Evolutionary conservation across 1,284 basidiomycete species (phyloP), one percentile per base, ranked within the genome.

Genomic region (Rhodotorula sp.): DNA sequence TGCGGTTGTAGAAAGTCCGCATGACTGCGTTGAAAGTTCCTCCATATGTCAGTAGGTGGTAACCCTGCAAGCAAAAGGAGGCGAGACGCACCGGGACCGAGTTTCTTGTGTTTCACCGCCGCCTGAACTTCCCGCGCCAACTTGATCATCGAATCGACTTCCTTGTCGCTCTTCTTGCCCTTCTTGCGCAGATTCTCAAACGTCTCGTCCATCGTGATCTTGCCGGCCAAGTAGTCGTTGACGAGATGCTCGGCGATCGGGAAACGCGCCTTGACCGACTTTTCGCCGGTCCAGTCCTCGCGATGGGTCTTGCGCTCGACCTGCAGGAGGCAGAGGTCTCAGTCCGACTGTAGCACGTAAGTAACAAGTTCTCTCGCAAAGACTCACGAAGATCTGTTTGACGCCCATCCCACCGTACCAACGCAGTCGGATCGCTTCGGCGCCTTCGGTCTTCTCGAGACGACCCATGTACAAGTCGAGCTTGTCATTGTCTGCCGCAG

Each of bases 251-350:
- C 95, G 82, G 97, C 95, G 82, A 99, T 90, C 2, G 93, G 90
- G 84, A 99, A 98, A 14, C 95, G 92, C 45, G 95, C 93, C 83
- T 99, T 99, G 80, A 99, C 95, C 23, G 92, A 95, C 83, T 98
- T 99, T 82, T 99, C 95, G 48, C 95, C 95, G 0, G 97, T 99
- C 95, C 97, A 99, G 81, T 99, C 95, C 83, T 99, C 95, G 64
- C 95, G 87, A 80, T 99, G 95, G 0, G 97, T 99, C 83, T 99
- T 99, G 70, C 97, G 92, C 84, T 99, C 95, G 58, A 99, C 74
- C 73, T 75, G 60, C 15, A 14, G 0, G 23, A 1, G 12, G 31
- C 15, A 21, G 34, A 8, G 4, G 15, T 21, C 10, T 54, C n/a
- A 60, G 57, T n/a, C 5, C 45, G n/a, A 14, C 38, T 43, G 38